These are phyloP conservation scores for Aspergillus fischeri DNA, from an alignment of 2,329 filamentous ascomycete species.

Conservation along the genomic window DNA sequence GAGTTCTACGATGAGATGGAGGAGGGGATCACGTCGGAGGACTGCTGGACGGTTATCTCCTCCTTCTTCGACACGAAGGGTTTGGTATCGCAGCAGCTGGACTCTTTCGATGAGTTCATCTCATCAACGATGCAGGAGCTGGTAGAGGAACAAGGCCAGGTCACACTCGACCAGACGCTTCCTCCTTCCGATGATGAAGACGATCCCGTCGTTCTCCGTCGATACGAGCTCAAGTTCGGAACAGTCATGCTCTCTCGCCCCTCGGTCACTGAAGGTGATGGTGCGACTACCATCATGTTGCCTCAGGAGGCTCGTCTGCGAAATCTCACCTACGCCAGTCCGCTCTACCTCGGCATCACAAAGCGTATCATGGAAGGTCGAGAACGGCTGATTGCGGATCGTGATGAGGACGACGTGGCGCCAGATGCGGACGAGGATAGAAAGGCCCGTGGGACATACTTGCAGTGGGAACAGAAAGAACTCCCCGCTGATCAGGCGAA, in stretches of 20 bases:
- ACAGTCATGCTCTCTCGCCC: conserved; percentile 84
- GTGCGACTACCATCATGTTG: conserved; percentile 76
- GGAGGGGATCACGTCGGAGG: conserved; percentile 84
- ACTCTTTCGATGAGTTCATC: conserved; percentile 97
- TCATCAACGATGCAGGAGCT: conserved; percentile 91
- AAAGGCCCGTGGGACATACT: conserved; percentile 38
- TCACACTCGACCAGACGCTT: conserved; percentile 91
- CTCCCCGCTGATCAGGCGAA: conserved; percentile 50
- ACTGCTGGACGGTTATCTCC: conserved; percentile 97
- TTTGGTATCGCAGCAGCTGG: conserved; percentile 92
- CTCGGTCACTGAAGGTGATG: conserved; percentile 88
- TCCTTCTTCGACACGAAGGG: conserved; percentile 96
- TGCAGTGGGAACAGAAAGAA: conserved; percentile 47
- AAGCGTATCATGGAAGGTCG: conserved; percentile 81
- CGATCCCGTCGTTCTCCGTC: conserved; percentile 75
- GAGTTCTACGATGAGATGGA: conserved; percentile 64
- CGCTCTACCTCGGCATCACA: conserved; percentile 82
- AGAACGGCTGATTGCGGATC: conserved; percentile 70
- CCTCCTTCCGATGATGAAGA: conserved; percentile 68
- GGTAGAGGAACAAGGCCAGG: conserved; percentile 83
- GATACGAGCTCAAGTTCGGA: conserved; percentile 94
- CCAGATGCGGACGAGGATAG: conserved; percentile 49
- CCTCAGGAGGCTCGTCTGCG: conserved; percentile 94
- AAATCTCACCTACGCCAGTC: conserved; percentile 91
- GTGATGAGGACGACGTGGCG: conserved; percentile 52